A percentile compares a stretch with the other conserved stretches of the same genome.
Conservation (phyloP, 345 rosid species). For the Murraya paniculata region DNA sequence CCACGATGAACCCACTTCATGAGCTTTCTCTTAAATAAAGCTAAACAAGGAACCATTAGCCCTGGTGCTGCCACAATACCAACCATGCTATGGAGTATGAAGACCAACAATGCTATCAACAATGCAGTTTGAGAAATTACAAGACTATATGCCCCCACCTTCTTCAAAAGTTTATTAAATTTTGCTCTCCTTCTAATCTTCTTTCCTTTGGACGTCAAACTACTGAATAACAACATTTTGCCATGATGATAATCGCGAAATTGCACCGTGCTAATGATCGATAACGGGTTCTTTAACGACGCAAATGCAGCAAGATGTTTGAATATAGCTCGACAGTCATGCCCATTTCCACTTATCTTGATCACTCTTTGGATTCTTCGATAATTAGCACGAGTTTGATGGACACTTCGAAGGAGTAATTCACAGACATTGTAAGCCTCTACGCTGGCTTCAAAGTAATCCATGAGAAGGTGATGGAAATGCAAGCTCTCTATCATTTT, state of each 20-base stretch:
- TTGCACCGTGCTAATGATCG: conserved; percentile 27
- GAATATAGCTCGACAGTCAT: conserved; percentile 27
- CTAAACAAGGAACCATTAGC: conserved; percentile 34
- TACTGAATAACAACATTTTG: conserved; percentile 40
- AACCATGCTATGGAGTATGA: conserved; percentile 62
- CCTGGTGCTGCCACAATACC: conserved; percentile 64
- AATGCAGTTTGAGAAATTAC: conserved; percentile 42
- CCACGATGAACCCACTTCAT: conserved; percentile 6
- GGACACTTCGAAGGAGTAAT: conserved; percentile 55
- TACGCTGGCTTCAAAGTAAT: conserved; percentile 52
- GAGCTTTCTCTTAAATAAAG: conserved; percentile 38
- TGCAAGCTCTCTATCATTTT: conserved; percentile 33
- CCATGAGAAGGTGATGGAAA: conserved; percentile 41
- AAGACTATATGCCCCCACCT: conserved; percentile 39
- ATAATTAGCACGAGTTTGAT: conserved; percentile 50
- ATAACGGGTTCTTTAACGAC: conserved; percentile 51
- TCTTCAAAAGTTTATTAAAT: conserved; percentile 38
- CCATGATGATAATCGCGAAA: conserved; percentile 42
- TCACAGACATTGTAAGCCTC: conserved; percentile 60
- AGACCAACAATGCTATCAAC: conserved; percentile 36
- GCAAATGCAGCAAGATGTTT: conserved; percentile 57
- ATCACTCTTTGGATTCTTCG: conserved; percentile 48
- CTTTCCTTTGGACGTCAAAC: conserved; percentile 45
- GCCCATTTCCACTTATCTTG: conserved; percentile 32
- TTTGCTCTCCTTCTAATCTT: conserved; percentile 45